Evolutionary conservation across 31 red algal species (phyloP).

Genomic region (Odonthalia washingtoniensis): DNA sequence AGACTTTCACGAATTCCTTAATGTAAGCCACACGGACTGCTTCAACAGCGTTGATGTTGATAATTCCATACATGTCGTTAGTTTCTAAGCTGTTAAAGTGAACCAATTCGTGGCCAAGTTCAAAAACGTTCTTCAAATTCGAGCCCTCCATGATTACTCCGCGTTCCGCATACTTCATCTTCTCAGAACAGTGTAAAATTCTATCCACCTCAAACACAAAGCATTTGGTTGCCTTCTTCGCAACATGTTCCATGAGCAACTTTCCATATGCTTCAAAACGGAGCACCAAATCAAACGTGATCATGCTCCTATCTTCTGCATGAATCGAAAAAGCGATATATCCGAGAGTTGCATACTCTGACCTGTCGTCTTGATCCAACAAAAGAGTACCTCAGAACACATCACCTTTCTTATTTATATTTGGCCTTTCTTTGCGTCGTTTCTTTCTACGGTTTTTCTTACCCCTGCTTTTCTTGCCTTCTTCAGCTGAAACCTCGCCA

Average conservation of each 20-base stretch:
- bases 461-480: no score
- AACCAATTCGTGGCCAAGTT: slow-evolving; percentile 52
- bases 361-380: no score
- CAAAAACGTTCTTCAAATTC: slow-evolving; percentile 73
- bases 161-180: slow-evolving; percentile 11
- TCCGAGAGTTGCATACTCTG: no score
- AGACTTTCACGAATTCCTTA: slow-evolving; percentile 80
- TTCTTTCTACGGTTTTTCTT: no score
- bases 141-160: slow-evolving; percentile 82
- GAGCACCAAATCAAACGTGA: slow-evolving; percentile 55
- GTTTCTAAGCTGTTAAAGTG: slow-evolving; percentile 79
- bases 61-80: slow-evolving; percentile 91
- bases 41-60: slow-evolving; percentile 88
- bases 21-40: slow-evolving; percentile 79
- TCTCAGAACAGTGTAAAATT: slow-evolving; percentile 60
- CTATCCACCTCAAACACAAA: slow-evolving; percentile 42
- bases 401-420: no score
- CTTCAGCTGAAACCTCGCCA: no score
- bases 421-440: no score
- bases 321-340: no score
- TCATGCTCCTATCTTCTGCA: no score
- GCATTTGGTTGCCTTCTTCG: slow-evolving; percentile 30
- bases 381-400: no score
- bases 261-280: slow-evolving; percentile 51
- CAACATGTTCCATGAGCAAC: slow-evolving; percentile 46